Percentiles rank a stretch among this genome's conserved stretches.
Evolutionary conservation across 768 basidiomycete species (phyloP).

Genomic region (Rhodotorula taiwanensis): DNA sequence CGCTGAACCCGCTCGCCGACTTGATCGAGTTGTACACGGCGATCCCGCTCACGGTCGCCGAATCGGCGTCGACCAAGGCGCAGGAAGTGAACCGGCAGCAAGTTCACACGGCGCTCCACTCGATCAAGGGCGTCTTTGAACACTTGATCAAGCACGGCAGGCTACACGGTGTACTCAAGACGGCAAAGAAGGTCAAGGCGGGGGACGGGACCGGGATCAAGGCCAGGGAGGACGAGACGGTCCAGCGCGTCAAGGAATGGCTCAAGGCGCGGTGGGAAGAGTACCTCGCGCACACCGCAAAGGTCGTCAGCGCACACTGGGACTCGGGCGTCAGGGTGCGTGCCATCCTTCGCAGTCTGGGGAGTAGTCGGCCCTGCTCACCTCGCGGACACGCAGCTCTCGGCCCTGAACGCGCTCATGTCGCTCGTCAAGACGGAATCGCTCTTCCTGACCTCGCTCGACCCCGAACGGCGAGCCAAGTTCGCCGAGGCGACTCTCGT

Average conservation of each 20-base stretch:
- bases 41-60: neutral
- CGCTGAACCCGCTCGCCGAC: constrained; percentile 36
- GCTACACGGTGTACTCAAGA: constrained; percentile 49
- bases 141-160: constrained; percentile 57
- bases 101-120: constrained; percentile 35
- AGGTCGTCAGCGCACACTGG: constrained; percentile 71
- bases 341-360: neutral
- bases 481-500: constrained; percentile 58
- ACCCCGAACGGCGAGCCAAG: constrained; percentile 63
- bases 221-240: constrained; percentile 52
- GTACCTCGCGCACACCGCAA: constrained; percentile 63
- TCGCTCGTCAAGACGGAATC: constrained; percentile 72
- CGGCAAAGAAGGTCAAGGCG: constrained; percentile 39
- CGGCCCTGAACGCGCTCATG: constrained; percentile 66
- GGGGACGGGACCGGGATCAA: constrained; percentile 35
- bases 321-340: constrained; percentile 60
- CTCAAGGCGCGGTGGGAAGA: constrained; percentile 64
- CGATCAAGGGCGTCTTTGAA: constrained; percentile 52
- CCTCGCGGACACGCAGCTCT: constrained; percentile 50
- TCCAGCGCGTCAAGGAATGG: constrained; percentile 58
- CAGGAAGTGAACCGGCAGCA: constrained; percentile 29
- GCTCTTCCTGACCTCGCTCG: constrained; percentile 57
- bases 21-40: constrained; percentile 21
- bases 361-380: neutral
- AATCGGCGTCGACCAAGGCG: neutral